Conservation (phyloP, 495 filamentous ascomycete species). For the Pseudotulostoma volvatum region DNA sequence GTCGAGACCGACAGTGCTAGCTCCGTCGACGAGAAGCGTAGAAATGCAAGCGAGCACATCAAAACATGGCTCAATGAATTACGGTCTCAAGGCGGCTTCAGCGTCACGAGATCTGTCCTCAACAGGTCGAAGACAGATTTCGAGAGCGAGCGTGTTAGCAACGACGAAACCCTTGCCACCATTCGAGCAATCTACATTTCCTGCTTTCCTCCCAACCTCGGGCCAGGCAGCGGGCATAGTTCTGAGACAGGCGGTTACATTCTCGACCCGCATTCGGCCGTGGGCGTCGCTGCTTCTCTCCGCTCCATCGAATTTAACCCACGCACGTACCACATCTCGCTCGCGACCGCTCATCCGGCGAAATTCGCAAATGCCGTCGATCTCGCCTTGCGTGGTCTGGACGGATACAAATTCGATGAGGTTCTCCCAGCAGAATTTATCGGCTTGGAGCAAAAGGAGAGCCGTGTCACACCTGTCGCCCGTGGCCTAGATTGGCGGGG, state of each 20-base stretch:
- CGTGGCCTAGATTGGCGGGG: constrained; percentile 18
- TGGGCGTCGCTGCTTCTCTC: constrained; percentile 58
- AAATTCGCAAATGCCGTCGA: constrained; percentile 77
- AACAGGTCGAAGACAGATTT: constrained; percentile 49
- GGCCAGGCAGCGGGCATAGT: constrained; percentile 16
- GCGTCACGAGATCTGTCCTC: constrained; percentile 52
- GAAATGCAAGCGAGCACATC: constrained; percentile 44
- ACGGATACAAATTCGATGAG: constrained; percentile 52
- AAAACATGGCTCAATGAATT: constrained; percentile 54
- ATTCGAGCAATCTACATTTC: constrained; percentile 49
- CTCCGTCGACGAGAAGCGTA: not conserved
- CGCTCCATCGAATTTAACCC: constrained; percentile 37
- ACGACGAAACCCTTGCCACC: constrained; percentile 56
- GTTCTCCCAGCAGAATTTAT: constrained; percentile 67
- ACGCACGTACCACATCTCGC: constrained; percentile 48
- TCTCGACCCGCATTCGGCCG: constrained; percentile 81
- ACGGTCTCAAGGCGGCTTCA: constrained; percentile 67
- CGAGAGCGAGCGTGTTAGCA: constrained; percentile 66
- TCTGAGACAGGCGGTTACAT: constrained; percentile 42
- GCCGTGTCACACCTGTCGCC: constrained; percentile 33
- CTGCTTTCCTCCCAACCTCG: constrained; percentile 18
- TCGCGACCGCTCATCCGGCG: constrained; percentile 85
- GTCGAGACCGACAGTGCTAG: constrained; percentile 16
- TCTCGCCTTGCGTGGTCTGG: constrained; percentile 47
- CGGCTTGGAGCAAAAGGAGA: constrained; percentile 45